A percentile compares a stretch with the other conserved stretches of the same genome.
Conservation (phyloP, 495 filamentous ascomycete species). For the Talaromyces stipitatus region DNA sequence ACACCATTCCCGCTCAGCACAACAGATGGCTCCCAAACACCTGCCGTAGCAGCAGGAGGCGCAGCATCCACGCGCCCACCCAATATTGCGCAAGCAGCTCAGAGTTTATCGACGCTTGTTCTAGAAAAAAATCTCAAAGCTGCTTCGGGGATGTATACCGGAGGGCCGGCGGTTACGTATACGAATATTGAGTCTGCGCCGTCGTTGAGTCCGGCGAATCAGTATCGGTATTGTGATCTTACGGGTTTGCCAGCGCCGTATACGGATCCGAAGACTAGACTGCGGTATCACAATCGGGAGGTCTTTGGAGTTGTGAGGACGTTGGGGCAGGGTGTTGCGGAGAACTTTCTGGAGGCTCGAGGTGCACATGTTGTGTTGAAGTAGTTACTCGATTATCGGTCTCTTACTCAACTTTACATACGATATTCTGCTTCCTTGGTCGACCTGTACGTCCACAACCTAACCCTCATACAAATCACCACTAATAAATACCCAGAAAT, state of each 20-base stretch:
- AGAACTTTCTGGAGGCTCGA: slow-evolving; percentile 80
- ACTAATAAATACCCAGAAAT: too few species aligned
- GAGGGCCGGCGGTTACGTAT: slow-evolving; percentile 75
- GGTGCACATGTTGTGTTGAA: slow-evolving; percentile 92
- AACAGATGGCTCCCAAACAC: slow-evolving; percentile 47
- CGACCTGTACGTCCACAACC: not conserved
- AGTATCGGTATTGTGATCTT: slow-evolving; percentile 86
- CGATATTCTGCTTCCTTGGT: not conserved
- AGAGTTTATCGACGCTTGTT: slow-evolving; percentile 76
- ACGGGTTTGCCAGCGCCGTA: slow-evolving; percentile 85
- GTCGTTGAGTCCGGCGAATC: slow-evolving; percentile 62
- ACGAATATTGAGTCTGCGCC: slow-evolving; percentile 92
- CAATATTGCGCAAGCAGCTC: slow-evolving; percentile 76
- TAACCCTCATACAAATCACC: not conserved
- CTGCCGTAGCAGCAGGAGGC: slow-evolving; percentile 40
- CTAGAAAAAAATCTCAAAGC: slow-evolving; percentile 61
- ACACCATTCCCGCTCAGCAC: slow-evolving; percentile 58
- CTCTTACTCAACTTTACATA: not conserved
- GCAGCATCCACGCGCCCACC: slow-evolving; percentile 41
- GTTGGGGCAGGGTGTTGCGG: slow-evolving; percentile 69
- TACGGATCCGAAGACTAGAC: slow-evolving; percentile 83
- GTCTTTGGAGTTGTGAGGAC: slow-evolving; percentile 73
- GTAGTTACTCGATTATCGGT: slow-evolving; percentile 33
- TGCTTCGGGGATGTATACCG: slow-evolving; percentile 13
- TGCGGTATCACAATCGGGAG: slow-evolving; percentile 86